phyloP scores from a whole-genome alignment of 176 grass and related monocot genomes.

The Alopecurus myosuroides region DNA sequence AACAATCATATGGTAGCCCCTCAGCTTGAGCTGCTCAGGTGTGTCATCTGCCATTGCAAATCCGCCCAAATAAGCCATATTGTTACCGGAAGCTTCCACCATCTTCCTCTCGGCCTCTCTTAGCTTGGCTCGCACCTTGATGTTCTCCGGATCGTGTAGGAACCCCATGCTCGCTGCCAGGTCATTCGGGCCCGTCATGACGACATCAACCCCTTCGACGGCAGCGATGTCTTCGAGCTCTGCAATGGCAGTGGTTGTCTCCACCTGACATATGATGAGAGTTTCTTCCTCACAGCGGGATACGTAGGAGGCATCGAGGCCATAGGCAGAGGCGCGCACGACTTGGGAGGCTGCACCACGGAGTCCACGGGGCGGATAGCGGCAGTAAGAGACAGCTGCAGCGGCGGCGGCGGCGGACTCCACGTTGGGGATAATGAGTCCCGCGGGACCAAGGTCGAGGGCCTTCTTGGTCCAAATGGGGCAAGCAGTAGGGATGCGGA shows the following conservation, averaged over 20 bases:
- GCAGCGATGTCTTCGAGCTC: slow-evolving; percentile 73
- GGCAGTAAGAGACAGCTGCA: slow-evolving; percentile 49
- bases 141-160: slow-evolving; percentile 77
- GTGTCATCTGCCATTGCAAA: slow-evolving; percentile 74
- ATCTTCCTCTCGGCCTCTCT: slow-evolving; percentile 66
- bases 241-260: slow-evolving; percentile 39
- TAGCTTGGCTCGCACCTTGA: slow-evolving; percentile 55
- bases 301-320: slow-evolving; percentile 76
- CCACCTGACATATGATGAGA: slow-evolving; percentile 76
- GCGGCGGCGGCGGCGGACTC: slow-evolving; percentile 49
- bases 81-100: slow-evolving; percentile 10
- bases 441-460: slow-evolving; percentile 76
- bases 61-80: slow-evolving; percentile 50
- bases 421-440: slow-evolving; percentile 75
- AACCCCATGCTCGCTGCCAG: slow-evolving; percentile 89
- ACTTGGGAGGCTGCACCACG: slow-evolving; percentile 72
- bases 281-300: slow-evolving; percentile 74
- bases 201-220: slow-evolving; percentile 76
- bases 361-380: slow-evolving; percentile 68
- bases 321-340: slow-evolving; percentile 74
- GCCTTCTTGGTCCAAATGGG: slow-evolving; percentile 86
- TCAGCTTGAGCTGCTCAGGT: slow-evolving; percentile 65
- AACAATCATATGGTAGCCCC: slow-evolving; percentile 85
- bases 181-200: slow-evolving; percentile 80
- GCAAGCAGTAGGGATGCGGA: slow-evolving; percentile 64